These are phyloP conservation scores for Apiotrichum veenhuisii DNA, from an alignment of 1,284 basidiomycete species.

Conservation along the genomic window DNA sequence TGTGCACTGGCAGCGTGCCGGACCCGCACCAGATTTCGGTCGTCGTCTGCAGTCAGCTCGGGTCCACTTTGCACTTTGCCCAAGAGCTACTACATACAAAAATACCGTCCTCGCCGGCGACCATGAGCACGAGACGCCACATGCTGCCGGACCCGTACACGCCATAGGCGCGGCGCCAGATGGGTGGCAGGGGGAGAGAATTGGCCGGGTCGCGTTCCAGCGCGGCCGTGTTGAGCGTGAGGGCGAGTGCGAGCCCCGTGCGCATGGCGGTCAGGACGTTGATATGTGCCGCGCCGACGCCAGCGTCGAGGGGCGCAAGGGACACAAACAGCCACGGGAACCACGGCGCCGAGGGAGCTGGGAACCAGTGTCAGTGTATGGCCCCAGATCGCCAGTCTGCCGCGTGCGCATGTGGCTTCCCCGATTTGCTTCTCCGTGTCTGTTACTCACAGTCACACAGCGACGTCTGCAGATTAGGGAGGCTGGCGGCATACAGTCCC, in stretches of 20 bases:
- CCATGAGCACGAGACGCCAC: background rate
- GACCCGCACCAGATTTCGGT: slow-evolving; percentile 7
- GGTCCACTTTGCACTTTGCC: too few relatives aligned
- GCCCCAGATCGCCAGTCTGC: too few relatives aligned
- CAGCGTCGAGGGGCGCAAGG: background rate
- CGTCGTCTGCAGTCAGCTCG: background rate
- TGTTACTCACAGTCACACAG: background rate
- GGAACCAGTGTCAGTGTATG: too few relatives aligned
- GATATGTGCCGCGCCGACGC: background rate
- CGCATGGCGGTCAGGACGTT: background rate
- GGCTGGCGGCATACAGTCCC: background rate
- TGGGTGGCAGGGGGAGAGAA: background rate
- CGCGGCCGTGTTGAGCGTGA: background rate
- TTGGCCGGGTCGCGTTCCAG: background rate
- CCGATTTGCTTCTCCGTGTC: background rate
- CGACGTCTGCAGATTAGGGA: background rate
- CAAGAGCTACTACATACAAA: background rate
- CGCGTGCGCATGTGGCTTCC: too few relatives aligned
- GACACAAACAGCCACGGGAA: slow-evolving; percentile 2
- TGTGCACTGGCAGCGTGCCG: background rate
- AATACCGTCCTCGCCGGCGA: background rate
- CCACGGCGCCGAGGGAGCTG: background rate
- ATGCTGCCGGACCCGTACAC: background rate
- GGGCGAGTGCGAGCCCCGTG: background rate
- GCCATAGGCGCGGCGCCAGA: background rate